Conservation (phyloP, 768 basidiomycete genomes). For the Pulveroboletus sp. region DNA sequence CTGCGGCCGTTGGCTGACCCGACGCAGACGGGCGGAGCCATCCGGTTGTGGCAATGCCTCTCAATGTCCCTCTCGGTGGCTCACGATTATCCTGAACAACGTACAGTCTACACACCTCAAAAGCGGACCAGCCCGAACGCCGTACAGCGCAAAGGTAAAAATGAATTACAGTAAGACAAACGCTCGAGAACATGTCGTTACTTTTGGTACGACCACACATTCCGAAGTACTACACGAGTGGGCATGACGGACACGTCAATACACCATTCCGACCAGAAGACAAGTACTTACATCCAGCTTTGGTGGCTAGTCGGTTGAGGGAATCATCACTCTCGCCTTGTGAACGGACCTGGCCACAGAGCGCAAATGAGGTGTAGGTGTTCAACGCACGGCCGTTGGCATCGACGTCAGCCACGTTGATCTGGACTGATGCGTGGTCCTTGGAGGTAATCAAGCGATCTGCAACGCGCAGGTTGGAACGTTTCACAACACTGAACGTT, state of each 20-base stretch:
- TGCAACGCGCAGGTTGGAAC: slow-evolving; percentile 28
- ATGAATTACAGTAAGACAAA: slow-evolving; percentile 17
- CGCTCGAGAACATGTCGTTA: slow-evolving; percentile 35
- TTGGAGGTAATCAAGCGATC: slow-evolving; percentile 98
- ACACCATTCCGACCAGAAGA: background rate
- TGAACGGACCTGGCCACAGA: slow-evolving; percentile 90
- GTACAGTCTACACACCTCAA: background rate
- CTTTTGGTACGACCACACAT: slow-evolving; percentile 95
- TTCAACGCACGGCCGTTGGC: slow-evolving; percentile 72
- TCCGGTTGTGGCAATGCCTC: slow-evolving; percentile 21
- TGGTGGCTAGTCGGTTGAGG: slow-evolving; percentile 92
- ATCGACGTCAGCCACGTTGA: slow-evolving; percentile 93
- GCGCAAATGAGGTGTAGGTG: slow-evolving; percentile 87
- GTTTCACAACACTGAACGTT: background rate
- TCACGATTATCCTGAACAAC: background rate
- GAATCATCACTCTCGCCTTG: slow-evolving; percentile 97
- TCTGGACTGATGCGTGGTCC: slow-evolving; percentile 98
- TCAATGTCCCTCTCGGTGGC: background rate
- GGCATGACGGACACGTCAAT: slow-evolving; percentile 9
- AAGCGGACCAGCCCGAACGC: background rate
- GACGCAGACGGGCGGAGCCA: slow-evolving; percentile 11
- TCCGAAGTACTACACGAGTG: slow-evolving; percentile 72
- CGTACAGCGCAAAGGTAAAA: background rate
- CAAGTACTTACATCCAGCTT: slow-evolving; percentile 79
- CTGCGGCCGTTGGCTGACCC: background rate